phyloP scores from a whole-genome alignment of 805 yeast species.

The Suhomyces emberorum region DNA sequence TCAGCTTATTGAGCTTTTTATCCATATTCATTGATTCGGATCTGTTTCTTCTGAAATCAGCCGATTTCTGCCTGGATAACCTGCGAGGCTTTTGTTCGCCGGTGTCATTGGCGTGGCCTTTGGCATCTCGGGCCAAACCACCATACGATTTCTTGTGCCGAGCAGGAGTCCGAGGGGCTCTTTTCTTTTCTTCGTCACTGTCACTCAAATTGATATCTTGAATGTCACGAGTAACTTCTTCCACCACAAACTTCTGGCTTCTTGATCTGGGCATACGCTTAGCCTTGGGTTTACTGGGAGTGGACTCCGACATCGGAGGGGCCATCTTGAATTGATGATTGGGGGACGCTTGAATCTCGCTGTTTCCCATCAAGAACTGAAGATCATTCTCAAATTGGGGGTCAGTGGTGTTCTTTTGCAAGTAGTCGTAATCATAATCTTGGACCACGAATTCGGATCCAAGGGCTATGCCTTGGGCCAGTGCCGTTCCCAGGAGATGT shows the following conservation, averaged over 20 bases:
- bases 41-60: slow-evolving; percentile 9
- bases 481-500: slow-evolving; percentile 4
- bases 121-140: slow-evolving; percentile 4
- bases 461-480: neutral
- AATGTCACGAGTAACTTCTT: slow-evolving; percentile 28
- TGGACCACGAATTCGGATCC: neutral
- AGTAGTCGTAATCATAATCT: slow-evolving; percentile 14
- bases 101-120: neutral
- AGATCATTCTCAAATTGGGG: slow-evolving; percentile 29
- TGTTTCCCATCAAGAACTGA: slow-evolving; percentile 23
- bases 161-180: neutral
- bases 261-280: slow-evolving; percentile 2
- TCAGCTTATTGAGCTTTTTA: slow-evolving; percentile 9
- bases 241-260: slow-evolving; percentile 11
- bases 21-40: slow-evolving; percentile 8
- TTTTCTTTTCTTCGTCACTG: slow-evolving; percentile 14
- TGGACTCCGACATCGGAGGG: slow-evolving; percentile 2
- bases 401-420: slow-evolving; percentile 11
- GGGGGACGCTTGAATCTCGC: slow-evolving; percentile 1
- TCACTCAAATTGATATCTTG: slow-evolving; percentile 24
- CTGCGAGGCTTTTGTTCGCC: neutral
- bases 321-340: neutral
- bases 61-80: slow-evolving; percentile 8
- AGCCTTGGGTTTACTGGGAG: slow-evolving; percentile 3
- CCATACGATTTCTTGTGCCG: neutral